Percentiles rank a stretch among this genome's conserved stretches.
Conservation (phyloP, 352 stramenopile species). For the Pythium scleroteichum region DNA sequence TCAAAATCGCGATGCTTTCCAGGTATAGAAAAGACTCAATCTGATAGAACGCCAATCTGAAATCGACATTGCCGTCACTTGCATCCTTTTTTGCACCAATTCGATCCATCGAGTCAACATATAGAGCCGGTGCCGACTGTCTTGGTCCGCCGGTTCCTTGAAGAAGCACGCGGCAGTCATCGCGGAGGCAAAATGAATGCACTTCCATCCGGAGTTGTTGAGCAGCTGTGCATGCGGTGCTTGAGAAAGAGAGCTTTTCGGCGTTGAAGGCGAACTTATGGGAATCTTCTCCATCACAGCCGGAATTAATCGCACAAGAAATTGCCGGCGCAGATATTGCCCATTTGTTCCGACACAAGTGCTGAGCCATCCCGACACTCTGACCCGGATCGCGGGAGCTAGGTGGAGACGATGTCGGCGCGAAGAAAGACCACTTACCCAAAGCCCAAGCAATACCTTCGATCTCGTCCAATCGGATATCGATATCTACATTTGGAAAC, state of each 20-base stretch:
- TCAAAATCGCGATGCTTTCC: slow-evolving; percentile 39
- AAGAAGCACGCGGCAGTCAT: slow-evolving; percentile 40
- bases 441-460: slow-evolving; percentile 66
- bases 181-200: slow-evolving; percentile 27
- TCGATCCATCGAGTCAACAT: slow-evolving; percentile 20
- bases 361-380: not conserved
- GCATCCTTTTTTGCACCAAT: not conserved
- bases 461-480: slow-evolving; percentile 58
- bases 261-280: slow-evolving; percentile 30
- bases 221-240: slow-evolving; percentile 20
- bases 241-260: slow-evolving; percentile 30
- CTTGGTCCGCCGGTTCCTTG: slow-evolving; percentile 39
- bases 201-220: slow-evolving; percentile 18
- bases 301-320: slow-evolving; percentile 9
- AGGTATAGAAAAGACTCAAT: slow-evolving; percentile 48
- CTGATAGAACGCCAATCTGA: slow-evolving; percentile 32
- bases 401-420: slow-evolving; percentile 36
- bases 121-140: slow-evolving; percentile 43
- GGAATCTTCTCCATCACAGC: not conserved
- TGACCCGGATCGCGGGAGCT: too few species aligned
- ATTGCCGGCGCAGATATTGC: slow-evolving; percentile 11
- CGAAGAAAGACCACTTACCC: slow-evolving; percentile 81
- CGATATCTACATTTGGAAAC: slow-evolving; percentile 47
- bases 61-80: slow-evolving; percentile 7
- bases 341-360: slow-evolving; percentile 11